These are phyloP conservation scores for Cenchrus americanus DNA, from an alignment of 176 grass and related monocot species.

Conservation along the genomic window DNA sequence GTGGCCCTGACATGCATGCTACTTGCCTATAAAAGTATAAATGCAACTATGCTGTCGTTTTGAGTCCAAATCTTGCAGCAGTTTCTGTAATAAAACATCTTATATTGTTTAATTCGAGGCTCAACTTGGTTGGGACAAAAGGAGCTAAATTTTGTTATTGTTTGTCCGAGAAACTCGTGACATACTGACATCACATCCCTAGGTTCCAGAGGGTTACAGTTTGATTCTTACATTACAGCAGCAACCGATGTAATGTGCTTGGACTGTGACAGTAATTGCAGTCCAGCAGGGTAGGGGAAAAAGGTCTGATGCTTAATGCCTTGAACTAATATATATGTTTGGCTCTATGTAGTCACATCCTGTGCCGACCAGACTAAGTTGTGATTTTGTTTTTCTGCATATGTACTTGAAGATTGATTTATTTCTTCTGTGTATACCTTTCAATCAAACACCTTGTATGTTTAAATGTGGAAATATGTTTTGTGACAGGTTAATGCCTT, in stretches of 20 bases:
- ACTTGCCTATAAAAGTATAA: background rate
- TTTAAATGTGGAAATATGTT: background rate
- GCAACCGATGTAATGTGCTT: background rate
- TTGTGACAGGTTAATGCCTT: slow-evolving; percentile 19
- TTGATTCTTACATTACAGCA: background rate
- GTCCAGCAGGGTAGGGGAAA: background rate
- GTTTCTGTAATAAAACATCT: background rate
- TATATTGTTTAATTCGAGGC: background rate
- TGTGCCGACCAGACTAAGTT: background rate
- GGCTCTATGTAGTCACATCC: background rate
- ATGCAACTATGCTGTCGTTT: background rate
- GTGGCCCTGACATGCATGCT: background rate
- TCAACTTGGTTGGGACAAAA: background rate
- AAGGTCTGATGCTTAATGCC: background rate
- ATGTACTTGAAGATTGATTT: background rate
- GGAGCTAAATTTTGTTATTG: background rate
- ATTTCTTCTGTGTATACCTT: background rate
- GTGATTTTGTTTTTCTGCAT: background rate
- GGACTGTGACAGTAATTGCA: background rate
- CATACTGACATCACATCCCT: background rate
- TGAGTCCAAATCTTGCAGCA: background rate
- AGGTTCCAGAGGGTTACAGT: background rate
- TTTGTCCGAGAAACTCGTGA: background rate
- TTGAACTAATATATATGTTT: slow-evolving; percentile 6
- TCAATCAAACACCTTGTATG: background rate